A percentile compares a stretch with the other conserved stretches of the same genome.
These are phyloP conservation scores for Casaregolazyma lundiana DNA, from an alignment of 1,139 yeast species.

Conservation along the genomic window DNA sequence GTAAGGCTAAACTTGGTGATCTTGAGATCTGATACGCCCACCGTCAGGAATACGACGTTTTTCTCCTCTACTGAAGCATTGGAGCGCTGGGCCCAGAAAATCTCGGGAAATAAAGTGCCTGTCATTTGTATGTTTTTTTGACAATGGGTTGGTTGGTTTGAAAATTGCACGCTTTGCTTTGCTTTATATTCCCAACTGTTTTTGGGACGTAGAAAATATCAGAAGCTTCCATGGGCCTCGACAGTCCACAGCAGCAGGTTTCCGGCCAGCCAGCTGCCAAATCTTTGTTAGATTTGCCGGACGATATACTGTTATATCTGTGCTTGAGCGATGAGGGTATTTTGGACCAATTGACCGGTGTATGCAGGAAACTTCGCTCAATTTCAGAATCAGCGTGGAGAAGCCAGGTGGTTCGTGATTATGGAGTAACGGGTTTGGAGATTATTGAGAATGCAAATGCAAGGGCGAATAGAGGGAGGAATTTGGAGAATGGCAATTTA, in stretches of 20 bases:
- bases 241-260: neutral
- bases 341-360: slow-evolving; percentile 13
- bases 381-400: slow-evolving; percentile 15
- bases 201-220: neutral
- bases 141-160: too few species aligned
- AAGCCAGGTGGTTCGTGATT: slow-evolving; percentile 14
- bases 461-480: neutral
- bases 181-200: neutral
- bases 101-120: slow-evolving; percentile 32
- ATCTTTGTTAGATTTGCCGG: slow-evolving; percentile 11
- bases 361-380: slow-evolving; percentile 13
- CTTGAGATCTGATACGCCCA: slow-evolving; percentile 67
- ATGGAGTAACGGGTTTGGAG: slow-evolving; percentile 8
- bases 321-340: slow-evolving; percentile 8
- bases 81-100: slow-evolving; percentile 96
- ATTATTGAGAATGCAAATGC: neutral
- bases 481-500: too few species aligned
- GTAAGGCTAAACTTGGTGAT: slow-evolving; percentile 62
- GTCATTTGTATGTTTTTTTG: slow-evolving; percentile 10
- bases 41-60: slow-evolving; percentile 70
- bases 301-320: slow-evolving; percentile 14
- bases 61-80: slow-evolving; percentile 62
- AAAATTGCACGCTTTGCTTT: too few species aligned
- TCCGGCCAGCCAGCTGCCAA: neutral
- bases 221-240: slow-evolving; percentile 2